Conservation (phyloP, 345 rosid genomes). For the Syzygium jambos region DNA sequence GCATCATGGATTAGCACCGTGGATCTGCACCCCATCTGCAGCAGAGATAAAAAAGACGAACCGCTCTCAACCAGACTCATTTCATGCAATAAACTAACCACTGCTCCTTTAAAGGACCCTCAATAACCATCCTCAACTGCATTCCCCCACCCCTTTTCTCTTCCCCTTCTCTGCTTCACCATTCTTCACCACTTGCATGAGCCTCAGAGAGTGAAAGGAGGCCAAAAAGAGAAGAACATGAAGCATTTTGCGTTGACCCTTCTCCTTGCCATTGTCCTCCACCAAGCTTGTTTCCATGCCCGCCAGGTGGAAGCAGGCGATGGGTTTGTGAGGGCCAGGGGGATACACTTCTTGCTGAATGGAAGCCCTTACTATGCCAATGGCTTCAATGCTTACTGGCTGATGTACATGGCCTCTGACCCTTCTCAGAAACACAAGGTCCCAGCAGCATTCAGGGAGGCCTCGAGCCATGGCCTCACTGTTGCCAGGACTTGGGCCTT, state of each 20-base stretch:
- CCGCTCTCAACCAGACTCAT: neutral
- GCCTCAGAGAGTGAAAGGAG: neutral
- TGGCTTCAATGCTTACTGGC: slow-evolving; percentile 96
- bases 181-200: neutral
- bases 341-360: slow-evolving; percentile 51
- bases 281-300: slow-evolving; percentile 13
- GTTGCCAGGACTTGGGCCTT: slow-evolving; percentile 94
- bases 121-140: neutral
- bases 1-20: neutral
- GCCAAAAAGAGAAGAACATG: neutral
- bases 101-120: neutral
- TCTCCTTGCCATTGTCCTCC: slow-evolving; percentile 22
- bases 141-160: neutral
- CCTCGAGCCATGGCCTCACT: slow-evolving; percentile 54
- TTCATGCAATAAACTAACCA: neutral
- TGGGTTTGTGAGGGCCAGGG: slow-evolving; percentile 57
- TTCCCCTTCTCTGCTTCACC: neutral
- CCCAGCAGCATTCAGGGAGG: slow-evolving; percentile 56
- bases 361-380: slow-evolving; percentile 74
- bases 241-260: slow-evolving; percentile 26
- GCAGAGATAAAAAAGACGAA: neutral
- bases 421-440: slow-evolving; percentile 56
- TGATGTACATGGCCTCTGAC: slow-evolving; percentile 71
- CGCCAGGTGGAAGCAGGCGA: slow-evolving; percentile 32
- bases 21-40: neutral